Conservation (phyloP, 495 filamentous ascomycete species). For the Aspergillus baeticus region DNA sequence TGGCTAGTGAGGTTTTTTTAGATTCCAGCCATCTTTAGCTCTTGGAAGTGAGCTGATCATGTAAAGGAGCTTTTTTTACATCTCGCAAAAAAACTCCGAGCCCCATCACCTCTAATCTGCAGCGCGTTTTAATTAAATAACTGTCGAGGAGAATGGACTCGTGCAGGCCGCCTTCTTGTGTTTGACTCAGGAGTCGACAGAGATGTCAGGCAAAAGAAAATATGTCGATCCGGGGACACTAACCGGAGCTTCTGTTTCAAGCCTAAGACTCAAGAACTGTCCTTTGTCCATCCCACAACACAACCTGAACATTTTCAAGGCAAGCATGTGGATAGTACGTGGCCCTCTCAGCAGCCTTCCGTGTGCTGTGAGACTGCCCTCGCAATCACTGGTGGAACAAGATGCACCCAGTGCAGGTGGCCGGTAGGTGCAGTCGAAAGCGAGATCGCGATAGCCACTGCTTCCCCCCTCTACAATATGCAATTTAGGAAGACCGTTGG, state of each 20-base stretch:
- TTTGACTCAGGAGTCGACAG: neutral
- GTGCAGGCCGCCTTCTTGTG: neutral
- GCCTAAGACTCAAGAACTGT: no score
- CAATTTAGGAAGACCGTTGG: neutral
- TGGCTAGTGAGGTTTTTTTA: neutral
- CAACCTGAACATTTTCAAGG: neutral
- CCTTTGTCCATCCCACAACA: neutral
- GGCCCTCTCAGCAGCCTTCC: neutral
- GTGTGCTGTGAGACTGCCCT: neutral
- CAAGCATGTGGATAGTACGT: neutral
- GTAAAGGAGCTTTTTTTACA: no score
- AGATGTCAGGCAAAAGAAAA: slow-evolving; percentile 1
- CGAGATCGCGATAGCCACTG: neutral
- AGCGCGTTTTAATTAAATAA: neutral
- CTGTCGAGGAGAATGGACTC: neutral
- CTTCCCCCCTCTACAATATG: neutral
- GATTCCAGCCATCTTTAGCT: neutral
- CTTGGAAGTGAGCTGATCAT: neutral
- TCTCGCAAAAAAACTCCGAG: slow-evolving; percentile 12
- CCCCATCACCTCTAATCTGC: neutral
- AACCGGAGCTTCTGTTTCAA: slow-evolving; percentile 9
- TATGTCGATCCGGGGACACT: slow-evolving; percentile 23
- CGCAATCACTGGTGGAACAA: neutral
- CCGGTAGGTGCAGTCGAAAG: neutral
- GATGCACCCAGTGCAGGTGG: neutral